A percentile compares a stretch with the other conserved stretches of the same genome.
These are phyloP conservation scores for Aspergillus fischeri DNA, from an alignment of 2,329 filamentous ascomycete genomes.

Conservation along the genomic window DNA sequence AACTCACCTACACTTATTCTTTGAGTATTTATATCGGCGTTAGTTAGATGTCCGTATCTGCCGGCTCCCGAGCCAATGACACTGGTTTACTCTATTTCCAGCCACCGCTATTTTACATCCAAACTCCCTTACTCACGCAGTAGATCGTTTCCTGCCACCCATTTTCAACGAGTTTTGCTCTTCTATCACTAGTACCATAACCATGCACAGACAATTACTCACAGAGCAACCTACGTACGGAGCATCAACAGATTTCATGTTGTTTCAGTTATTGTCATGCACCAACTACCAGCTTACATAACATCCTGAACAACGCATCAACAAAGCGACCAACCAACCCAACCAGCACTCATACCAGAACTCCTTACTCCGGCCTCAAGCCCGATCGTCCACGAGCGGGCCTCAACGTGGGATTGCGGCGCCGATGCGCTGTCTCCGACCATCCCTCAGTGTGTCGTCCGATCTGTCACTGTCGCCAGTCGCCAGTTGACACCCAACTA, in stretches of 20 bases:
- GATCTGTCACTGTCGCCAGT: background rate
- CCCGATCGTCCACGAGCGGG: background rate
- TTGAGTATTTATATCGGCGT: no score
- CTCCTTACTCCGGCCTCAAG: background rate
- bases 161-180: constrained; percentile 6
- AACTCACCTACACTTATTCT: no score
- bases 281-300: background rate
- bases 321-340: background rate
- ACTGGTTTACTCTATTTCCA: constrained; percentile 7
- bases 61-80: background rate
- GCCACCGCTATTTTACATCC: constrained; percentile 18
- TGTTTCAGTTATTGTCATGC: background rate
- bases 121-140: background rate
- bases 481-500: background rate
- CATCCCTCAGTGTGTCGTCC: background rate
- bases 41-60: background rate
- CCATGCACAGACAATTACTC: background rate
- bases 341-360: background rate
- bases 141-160: constrained; percentile 3
- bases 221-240: no score
- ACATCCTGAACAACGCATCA: background rate
- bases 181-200: background rate
- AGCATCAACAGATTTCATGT: background rate
- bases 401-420: constrained; percentile 2
- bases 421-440: constrained; percentile 8